These are phyloP conservation scores for Exophiala sp. DNA, from an alignment of 2,329 filamentous ascomycete species.

Conservation along the genomic window DNA sequence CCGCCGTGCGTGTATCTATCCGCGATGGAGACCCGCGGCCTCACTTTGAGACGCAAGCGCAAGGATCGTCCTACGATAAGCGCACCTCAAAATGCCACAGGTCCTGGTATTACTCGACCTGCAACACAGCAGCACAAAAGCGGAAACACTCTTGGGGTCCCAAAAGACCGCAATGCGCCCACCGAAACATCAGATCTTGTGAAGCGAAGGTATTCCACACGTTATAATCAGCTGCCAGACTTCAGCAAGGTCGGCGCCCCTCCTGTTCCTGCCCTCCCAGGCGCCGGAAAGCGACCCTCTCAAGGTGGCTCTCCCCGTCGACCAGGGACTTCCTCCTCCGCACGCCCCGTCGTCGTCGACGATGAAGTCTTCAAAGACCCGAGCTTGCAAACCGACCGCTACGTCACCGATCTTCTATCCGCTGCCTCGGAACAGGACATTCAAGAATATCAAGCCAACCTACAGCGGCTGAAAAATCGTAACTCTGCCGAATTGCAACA, in stretches of 20 bases:
- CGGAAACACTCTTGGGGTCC: conserved; percentile 35
- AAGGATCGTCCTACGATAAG: conserved; percentile 56
- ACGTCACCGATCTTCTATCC: conserved; percentile 63
- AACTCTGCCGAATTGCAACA: conserved; percentile 84
- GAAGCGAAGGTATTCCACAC: conserved; percentile 89
- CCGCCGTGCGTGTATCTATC: not conserved
- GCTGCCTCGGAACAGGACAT: conserved; percentile 89
- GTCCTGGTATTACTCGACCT: conserved; percentile 30
- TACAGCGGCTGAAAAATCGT: conserved; percentile 72
- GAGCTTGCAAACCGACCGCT: conserved; percentile 74
- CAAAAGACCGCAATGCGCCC: conserved; percentile 35
- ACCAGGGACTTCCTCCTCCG: conserved; percentile 47
- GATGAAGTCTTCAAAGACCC: conserved; percentile 75
- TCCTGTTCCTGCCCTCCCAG: conserved; percentile 61
- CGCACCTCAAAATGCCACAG: conserved; percentile 50
- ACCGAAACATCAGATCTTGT: conserved; percentile 70
- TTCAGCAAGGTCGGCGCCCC: conserved; percentile 67
- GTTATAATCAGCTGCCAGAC: conserved; percentile 74
- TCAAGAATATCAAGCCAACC: conserved; percentile 69
- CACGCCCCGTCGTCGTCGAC: conserved; percentile 66
- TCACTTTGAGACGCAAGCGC: conserved; percentile 63
- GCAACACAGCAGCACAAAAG: conserved; percentile 35
- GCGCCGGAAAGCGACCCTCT: conserved; percentile 51
- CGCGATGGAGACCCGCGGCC: conserved; percentile 41
- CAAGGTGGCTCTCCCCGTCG: conserved; percentile 52